Percentiles rank a stretch among this genome's conserved stretches.
Evolutionary conservation across 2,329 filamentous ascomycete species (phyloP).

Genomic region (Emmonsiellopsis sp.): DNA sequence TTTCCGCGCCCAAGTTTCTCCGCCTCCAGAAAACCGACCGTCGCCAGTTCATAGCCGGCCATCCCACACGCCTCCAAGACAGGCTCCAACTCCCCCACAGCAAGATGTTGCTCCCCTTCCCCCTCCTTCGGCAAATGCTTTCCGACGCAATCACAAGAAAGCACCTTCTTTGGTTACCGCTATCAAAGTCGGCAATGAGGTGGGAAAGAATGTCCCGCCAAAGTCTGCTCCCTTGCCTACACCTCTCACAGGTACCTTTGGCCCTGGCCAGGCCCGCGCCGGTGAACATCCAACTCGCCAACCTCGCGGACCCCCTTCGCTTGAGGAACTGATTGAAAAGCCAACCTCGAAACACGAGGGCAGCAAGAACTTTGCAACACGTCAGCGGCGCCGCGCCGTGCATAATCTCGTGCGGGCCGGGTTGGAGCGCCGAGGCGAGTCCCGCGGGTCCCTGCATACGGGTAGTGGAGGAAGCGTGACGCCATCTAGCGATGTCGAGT

Average conservation of each 20-base stretch:
- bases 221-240: constrained; percentile 78
- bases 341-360: constrained; percentile 90
- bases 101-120: constrained; percentile 65
- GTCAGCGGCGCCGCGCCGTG: constrained; percentile 83
- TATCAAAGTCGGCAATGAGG: constrained; percentile 37
- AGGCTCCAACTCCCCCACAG: constrained; percentile 54
- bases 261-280: constrained; percentile 82
- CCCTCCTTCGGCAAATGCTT: constrained; percentile 80
- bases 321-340: constrained; percentile 83
- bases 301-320: constrained; percentile 78
- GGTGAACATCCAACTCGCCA: constrained; percentile 92
- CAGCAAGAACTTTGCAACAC: constrained; percentile 92
- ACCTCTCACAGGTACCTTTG: constrained; percentile 75
- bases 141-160: constrained; percentile 92
- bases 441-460: constrained; percentile 56
- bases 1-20: constrained; percentile 73
- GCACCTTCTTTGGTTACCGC: constrained; percentile 54
- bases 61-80: constrained; percentile 55
- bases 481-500: constrained; percentile 74
- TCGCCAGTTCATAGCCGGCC: constrained; percentile 43
- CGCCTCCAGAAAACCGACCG: constrained; percentile 56
- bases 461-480: constrained; percentile 66
- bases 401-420: constrained; percentile 87
- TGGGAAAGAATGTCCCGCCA: constrained; percentile 43
- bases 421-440: constrained; percentile 67